A percentile compares a stretch with the other conserved stretches of the same genome.
These are phyloP conservation scores for Diaporthe ampelina DNA, from an alignment of 2,329 filamentous ascomycete species.

Conservation along the genomic window DNA sequence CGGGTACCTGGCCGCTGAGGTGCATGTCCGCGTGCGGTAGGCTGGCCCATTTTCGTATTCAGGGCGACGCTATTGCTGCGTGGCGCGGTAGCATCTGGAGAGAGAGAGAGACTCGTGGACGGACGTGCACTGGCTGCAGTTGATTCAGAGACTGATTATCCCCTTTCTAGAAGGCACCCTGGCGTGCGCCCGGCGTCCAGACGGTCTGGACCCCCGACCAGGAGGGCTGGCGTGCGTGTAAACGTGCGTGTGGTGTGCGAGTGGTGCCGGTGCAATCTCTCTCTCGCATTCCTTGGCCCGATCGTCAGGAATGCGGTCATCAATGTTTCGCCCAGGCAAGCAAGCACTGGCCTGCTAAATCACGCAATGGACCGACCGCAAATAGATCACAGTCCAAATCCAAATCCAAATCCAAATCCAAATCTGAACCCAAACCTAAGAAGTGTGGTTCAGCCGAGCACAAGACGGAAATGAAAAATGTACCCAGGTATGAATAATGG, in stretches of 20 bases:
- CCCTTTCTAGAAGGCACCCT: conserved; percentile 14
- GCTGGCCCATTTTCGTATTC: conserved; percentile 26
- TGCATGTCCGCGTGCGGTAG: conserved; percentile 2
- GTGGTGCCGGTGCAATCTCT: conserved; percentile 27
- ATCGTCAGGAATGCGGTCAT: conserved; percentile 27
- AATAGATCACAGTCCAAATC: conserved; percentile 2
- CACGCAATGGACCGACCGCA: conserved; percentile 26
- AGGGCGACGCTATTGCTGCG: conserved; percentile 33
- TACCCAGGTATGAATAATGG: not conserved
- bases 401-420: not conserved
- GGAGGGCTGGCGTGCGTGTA: no score
- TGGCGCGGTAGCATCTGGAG: conserved; percentile 28
- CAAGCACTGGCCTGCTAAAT: conserved; percentile 26
- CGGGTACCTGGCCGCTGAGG: conserved; percentile 23
- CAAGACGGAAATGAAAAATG: not conserved
- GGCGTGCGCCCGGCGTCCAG: not conserved
- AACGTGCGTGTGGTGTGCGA: conserved; percentile 8
- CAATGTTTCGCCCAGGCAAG: conserved; percentile 22
- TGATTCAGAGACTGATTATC: not conserved
- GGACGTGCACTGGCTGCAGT: conserved; percentile 21
- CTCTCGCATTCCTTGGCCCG: conserved; percentile 18
- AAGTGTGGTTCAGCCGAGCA: conserved; percentile 10
- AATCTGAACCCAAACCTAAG: not conserved
- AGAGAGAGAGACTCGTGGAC: not conserved
- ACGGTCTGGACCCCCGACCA: not conserved